A percentile compares a stretch with the other conserved stretches of the same genome.
These are phyloP conservation scores for Aspergillus quadrilineatus DNA, from an alignment of 2,329 filamentous ascomycete genomes.

Conservation along the genomic window DNA sequence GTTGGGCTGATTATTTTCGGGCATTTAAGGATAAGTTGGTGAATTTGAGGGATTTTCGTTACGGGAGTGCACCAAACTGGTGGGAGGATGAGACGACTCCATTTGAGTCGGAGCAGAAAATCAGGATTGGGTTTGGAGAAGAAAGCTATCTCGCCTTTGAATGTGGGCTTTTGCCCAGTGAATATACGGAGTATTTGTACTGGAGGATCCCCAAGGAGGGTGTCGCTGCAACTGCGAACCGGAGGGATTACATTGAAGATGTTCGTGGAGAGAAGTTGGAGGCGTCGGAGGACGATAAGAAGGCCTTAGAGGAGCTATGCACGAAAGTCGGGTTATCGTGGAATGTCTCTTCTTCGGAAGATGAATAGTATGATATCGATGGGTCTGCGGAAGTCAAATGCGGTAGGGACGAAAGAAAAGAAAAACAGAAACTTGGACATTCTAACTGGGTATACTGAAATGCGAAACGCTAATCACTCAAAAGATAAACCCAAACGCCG, in stretches of 20 bases:
- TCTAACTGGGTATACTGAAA: not conserved
- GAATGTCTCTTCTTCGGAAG: not conserved
- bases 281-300: constrained; percentile 18
- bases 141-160: constrained; percentile 23
- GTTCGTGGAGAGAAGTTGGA: not conserved
- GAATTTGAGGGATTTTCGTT: constrained; percentile 20
- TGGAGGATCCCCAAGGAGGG: not conserved
- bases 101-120: constrained; percentile 21
- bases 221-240: too few species aligned
- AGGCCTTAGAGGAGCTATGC: constrained; percentile 17
- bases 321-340: constrained; percentile 1
- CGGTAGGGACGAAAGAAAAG: too few species aligned
- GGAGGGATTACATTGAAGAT: not conserved
- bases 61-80: constrained; percentile 13
- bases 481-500: too few species aligned
- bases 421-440: not conserved
- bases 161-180: constrained; percentile 20
- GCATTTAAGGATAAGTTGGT: constrained; percentile 20
- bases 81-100: constrained; percentile 13
- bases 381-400: not conserved
- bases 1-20: constrained; percentile 25
- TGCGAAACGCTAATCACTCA: not conserved
- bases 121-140: constrained; percentile 15
- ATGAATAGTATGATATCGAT: not conserved
- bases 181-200: constrained; percentile 19